Evolutionary conservation across 2,329 filamentous ascomycete species (phyloP), one percentile per base, ranked within the genome.

Genomic region (Pseudogymnoascus sp.): DNA sequence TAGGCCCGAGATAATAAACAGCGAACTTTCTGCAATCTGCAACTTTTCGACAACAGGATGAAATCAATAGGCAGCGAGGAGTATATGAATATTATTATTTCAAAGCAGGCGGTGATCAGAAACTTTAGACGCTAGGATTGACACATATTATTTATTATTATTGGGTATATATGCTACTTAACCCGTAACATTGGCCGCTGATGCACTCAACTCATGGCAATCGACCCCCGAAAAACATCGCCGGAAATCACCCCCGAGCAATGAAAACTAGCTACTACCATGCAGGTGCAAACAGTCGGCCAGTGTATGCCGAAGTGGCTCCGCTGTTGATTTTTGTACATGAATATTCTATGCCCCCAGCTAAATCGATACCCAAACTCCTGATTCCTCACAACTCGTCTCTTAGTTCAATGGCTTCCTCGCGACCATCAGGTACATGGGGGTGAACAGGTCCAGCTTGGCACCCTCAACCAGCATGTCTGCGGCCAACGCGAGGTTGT

Each of bases 371-470:
- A 33, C 48, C 48, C 27, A 55, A 55, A 55, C 48, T 55, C 48
- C 48, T 55, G n/a, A 33, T 18, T 55, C 48, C 33, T 55, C 48
- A 13, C 27, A 33, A 15, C 27, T 55, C 9, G 27, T 39, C 58
- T 59, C 36, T 31, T 21, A 36, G 58, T 59, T 59, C 58, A 59
- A 59, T 61, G 93, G 91, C 82, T 97, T 97, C 77, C 90, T 86
- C 64, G 86, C 93, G 64, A 97, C 85, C 90, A 97, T 97, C 72
- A 97, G 80, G 78, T 96, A 97, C 93, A 97, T 97, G 62, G 93
- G 93, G 1, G 93, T 97, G 78, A 97, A 97, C n/a, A 97, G 83
- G 75, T 96, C 89, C 79, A 92, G 82, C 74, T 86, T 84, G 36
- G 87, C 93, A 76, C 93, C 93, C 58, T 89, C 90, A 21, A 96